Base-by-base conservation (phyloP, 129 eudicot species). In the Artemisia tridentata region DNA sequence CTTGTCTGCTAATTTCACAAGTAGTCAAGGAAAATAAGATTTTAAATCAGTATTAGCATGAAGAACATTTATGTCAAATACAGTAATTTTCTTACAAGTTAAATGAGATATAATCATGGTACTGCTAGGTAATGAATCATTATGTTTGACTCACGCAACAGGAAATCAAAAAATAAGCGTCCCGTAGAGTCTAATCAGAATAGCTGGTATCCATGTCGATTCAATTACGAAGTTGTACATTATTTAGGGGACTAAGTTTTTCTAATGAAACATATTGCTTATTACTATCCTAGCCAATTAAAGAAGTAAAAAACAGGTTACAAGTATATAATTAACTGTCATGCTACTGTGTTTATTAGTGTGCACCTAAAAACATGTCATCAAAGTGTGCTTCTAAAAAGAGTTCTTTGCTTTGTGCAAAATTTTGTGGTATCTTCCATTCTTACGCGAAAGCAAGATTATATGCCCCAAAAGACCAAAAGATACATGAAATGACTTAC, bases 1-100 rank as follows among this genome's bases (percentile, higher is more conserved):
- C 79, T 93, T 47, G 80, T 86, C 96, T 89, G 81, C 46, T 16
- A 7, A 53, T 68, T 63, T 14, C 50, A 49, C 47, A 66, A 46
- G 67, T 55, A 63, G 52, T 53, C 62, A 3, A 29, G 53, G 15
- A 71, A 45, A 63, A 52, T 18, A 66, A 78, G 2, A 41, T 66
- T 58, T 15, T 52, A 62, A 25, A 46, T 65, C 58, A 71, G 65
- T 66, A 77, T 41, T 21, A 52, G 68, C 16, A 51, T 59, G n/a
- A 55, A 23, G 16, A 31, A 52, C 51, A 47, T 9, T 9, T 13
- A 27, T 38, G 23, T 29, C 53, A 66, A 43, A 34, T 21, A 68
- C 21, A 17, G 34, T 31, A 48, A 23, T 13, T 38, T 60, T 56
- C 69, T 38, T 38, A 34, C 27, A 60, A 59, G 49, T 69, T 77